These are phyloP conservation scores for Dryadomyces quercus-mongolicae DNA, from an alignment of 2,329 filamentous ascomycete species.

Conservation along the genomic window DNA sequence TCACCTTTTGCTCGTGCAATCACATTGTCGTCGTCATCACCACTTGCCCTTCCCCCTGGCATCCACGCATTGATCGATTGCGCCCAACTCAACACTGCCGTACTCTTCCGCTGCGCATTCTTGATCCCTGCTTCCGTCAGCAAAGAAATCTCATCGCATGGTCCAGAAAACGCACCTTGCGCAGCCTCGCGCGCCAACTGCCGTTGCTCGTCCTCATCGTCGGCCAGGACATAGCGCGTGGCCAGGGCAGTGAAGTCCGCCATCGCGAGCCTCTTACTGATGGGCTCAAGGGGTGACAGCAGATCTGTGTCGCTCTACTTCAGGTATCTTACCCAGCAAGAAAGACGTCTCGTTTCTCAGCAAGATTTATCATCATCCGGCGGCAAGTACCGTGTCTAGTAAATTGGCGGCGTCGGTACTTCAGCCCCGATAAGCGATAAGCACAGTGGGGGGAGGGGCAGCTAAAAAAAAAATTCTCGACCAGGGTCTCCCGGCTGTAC, in stretches of 20 bases:
- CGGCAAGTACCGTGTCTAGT: neutral
- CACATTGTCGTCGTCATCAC: slow-evolving; percentile 25
- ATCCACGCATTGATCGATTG: slow-evolving; percentile 23
- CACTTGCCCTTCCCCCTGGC: slow-evolving; percentile 11
- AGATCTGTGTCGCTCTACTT: too few relatives aligned
- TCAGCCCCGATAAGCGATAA: neutral
- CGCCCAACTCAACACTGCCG: slow-evolving; percentile 14
- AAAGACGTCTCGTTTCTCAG: too few relatives aligned
- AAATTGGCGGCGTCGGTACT: neutral
- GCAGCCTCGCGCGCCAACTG: slow-evolving; percentile 11
- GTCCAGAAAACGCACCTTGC: slow-evolving; percentile 7
- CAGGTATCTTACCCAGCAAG: too few relatives aligned
- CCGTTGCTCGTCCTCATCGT: slow-evolving; percentile 12
- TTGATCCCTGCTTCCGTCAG: slow-evolving; percentile 10
- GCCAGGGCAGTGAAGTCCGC: slow-evolving; percentile 14
- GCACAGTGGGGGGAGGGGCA: slow-evolving; percentile 4
- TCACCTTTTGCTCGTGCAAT: slow-evolving; percentile 40
- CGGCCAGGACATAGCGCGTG: slow-evolving; percentile 15
- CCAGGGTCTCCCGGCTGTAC: neutral
- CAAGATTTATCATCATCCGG: too few relatives aligned
- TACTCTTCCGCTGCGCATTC: slow-evolving; percentile 11
- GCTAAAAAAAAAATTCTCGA: neutral
- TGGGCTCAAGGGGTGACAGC: too few relatives aligned
- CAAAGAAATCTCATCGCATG: neutral
- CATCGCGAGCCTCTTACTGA: slow-evolving; percentile 8